phyloP scores from a whole-genome alignment of 2,329 filamentous ascomycete genomes.

The Kalmusia sp. region DNA sequence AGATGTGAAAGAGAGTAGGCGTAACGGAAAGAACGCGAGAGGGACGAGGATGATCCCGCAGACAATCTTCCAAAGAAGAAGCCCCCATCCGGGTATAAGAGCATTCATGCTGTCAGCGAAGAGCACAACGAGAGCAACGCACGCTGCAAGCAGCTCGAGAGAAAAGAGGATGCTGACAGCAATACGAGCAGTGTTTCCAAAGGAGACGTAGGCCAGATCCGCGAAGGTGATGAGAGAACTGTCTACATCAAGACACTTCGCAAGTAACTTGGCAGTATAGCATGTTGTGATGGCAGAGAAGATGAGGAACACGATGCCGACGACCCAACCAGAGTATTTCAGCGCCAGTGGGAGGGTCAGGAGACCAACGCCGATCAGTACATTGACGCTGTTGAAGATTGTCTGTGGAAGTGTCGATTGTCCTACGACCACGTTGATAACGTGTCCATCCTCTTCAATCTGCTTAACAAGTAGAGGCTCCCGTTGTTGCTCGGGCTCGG shows the following conservation, averaged over 20 bases:
- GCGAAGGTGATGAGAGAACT: slow-evolving; percentile 89
- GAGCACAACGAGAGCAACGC: slow-evolving; percentile 88
- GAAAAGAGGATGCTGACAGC: slow-evolving; percentile 87
- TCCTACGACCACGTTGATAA: slow-evolving; percentile 84
- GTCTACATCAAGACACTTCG: slow-evolving; percentile 88
- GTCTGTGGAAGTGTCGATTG: slow-evolving; percentile 97
- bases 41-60: slow-evolving; percentile 81
- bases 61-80: slow-evolving; percentile 82
- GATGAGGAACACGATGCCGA: slow-evolving; percentile 76
- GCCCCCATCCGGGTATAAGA: slow-evolving; percentile 73
- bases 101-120: slow-evolving; percentile 91
- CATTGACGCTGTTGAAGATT: slow-evolving; percentile 94
- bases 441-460: slow-evolving; percentile 82
- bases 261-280: slow-evolving; percentile 85
- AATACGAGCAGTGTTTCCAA: slow-evolving; percentile 80
- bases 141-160: slow-evolving; percentile 84
- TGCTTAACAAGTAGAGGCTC: slow-evolving; percentile 87
- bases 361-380: slow-evolving; percentile 87
- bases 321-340: slow-evolving; percentile 86
- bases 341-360: slow-evolving; percentile 88
- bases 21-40: slow-evolving; percentile 83
- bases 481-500: slow-evolving; percentile 54
- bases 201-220: slow-evolving; percentile 89
- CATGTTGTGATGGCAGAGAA: slow-evolving; percentile 78
- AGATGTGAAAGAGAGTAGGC: slow-evolving; percentile 86